phyloP scores from a whole-genome alignment of 306 rosid genomes.

The Casuarina glauca region DNA sequence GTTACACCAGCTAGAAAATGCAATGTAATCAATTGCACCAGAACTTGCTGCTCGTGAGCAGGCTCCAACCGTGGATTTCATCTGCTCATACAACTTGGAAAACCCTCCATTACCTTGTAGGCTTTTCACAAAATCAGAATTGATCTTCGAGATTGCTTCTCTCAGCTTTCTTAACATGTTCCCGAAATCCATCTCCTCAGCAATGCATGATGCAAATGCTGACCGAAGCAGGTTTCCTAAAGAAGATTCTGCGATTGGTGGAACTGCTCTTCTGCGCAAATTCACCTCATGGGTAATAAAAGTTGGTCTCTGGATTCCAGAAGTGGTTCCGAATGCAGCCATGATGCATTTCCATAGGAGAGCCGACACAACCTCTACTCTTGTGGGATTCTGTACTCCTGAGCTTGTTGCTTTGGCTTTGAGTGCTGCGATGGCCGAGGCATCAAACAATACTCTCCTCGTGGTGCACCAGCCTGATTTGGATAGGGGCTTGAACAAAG shows the following conservation, averaged over 20 bases:
- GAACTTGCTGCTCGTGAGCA: background rate
- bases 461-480: background rate
- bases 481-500: background rate
- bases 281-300: conserved; percentile 8
- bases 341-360: conserved; percentile 7
- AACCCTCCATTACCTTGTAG: conserved; percentile 12
- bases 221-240: conserved; percentile 9
- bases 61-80: background rate
- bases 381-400: background rate
- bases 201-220: background rate
- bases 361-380: conserved; percentile 15
- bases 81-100: background rate
- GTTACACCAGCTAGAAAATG: conserved; percentile 14
- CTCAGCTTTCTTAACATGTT: conserved; percentile 1
- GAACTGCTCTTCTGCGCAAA: conserved; percentile 1
- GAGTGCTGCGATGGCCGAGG: conserved; percentile 7
- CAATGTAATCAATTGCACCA: conserved; percentile 4
- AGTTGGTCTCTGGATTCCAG: background rate
- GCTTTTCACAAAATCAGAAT: background rate
- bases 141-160: background rate
- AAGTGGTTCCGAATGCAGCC: background rate
- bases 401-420: conserved; percentile 3
- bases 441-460: conserved; percentile 16
- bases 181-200: background rate
- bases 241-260: background rate